phyloP scores from a whole-genome alignment of 75 land plant genomes.

The Pinus taeda region DNA sequence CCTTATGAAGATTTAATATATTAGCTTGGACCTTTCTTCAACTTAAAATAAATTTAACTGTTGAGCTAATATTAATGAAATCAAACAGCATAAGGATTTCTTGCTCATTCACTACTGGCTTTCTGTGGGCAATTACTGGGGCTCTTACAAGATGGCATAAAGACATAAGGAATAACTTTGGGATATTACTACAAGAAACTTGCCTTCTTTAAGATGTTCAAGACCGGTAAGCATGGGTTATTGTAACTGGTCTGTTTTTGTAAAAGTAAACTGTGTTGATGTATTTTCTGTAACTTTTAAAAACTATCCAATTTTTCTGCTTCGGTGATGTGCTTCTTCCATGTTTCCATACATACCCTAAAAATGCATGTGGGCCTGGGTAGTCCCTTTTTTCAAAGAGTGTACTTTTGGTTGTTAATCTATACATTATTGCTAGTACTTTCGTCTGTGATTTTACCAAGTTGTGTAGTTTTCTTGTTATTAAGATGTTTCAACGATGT shows the following conservation, averaged over 20 bases:
- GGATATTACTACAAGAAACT: too few relatives aligned
- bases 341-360: background rate
- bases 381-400: background rate
- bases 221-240: too few relatives aligned
- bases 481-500: background rate
- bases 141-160: too few relatives aligned
- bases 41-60: too few relatives aligned
- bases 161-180: too few relatives aligned
- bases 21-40: too few relatives aligned
- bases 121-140: too few relatives aligned
- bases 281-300: background rate
- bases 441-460: background rate
- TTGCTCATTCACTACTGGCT: too few relatives aligned
- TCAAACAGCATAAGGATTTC: too few relatives aligned
- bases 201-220: too few relatives aligned
- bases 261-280: background rate
- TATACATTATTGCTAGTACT: background rate
- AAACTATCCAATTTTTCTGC: background rate
- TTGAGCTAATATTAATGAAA: too few relatives aligned
- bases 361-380: background rate
- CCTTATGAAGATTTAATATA: too few relatives aligned
- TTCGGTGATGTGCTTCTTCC: background rate
- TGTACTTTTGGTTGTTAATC: background rate
- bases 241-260: background rate
- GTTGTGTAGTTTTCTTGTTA: background rate